Base-by-base conservation (phyloP, 495 filamentous ascomycete genomes). In the Lasiosphaeriaceae sp. region DNA sequence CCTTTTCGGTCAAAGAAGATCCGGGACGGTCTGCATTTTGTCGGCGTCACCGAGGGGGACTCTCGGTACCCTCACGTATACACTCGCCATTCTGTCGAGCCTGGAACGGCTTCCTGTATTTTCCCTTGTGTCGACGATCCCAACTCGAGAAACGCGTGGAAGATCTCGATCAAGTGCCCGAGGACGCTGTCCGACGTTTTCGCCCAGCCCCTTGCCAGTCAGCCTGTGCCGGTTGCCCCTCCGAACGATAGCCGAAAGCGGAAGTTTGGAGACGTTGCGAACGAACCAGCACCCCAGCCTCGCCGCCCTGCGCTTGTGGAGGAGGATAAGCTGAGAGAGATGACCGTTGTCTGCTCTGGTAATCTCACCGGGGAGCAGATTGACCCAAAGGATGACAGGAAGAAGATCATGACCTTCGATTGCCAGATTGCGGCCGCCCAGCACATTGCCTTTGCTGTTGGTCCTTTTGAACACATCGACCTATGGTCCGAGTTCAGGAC, bases 81-180 rank as follows among this genome's bases (percentile, higher is more conserved):
- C 67, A 93, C 95, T 0, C 90, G 86, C 22, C 92, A 92, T 60
- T 86, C 84, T 2, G 69, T 85, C 16, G 85, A 85, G 49, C 83
- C 90, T 5, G 90, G 92, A n/a, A 82, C 82, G 37, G 87, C 90
- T 5, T 92, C 84, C 53, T 88, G 86, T 63, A 81, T 97, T 11
- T 97, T 97, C 62, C 94, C 94, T 11, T 97, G 92, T 60, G 77
- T 97, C 22, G 95, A 97, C 66, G 88, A 96, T 66, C 79, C 85
- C 4, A 80, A 81, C 23, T 83, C 88, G 29, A 82, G 90, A 53
- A 93, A 86, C 67, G 84, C 83, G 1, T 99, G 92, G 92, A 91
- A 91, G 52, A 74, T 99, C 22, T 87, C 86, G 2, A 86, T 98
- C 57, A 92, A 85, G 43, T 92, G 86, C 61, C 88, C 93, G 12